phyloP scores from a whole-genome alignment of 2,329 filamentous ascomycete genomes.

The Magnaporthiopsis rhizophila region DNA sequence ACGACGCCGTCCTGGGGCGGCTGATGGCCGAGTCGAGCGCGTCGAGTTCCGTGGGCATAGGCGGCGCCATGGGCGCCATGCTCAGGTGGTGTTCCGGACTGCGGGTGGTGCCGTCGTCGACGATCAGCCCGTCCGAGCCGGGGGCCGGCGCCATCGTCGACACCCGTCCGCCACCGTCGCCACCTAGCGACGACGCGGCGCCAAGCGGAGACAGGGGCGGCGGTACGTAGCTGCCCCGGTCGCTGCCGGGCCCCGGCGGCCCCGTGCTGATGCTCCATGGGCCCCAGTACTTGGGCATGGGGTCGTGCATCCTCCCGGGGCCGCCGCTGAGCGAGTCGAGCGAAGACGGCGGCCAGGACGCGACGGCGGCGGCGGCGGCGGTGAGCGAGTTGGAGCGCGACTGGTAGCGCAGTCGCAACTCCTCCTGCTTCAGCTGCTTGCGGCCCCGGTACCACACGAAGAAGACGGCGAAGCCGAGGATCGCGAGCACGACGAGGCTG shows the following conservation, averaged over 20 bases:
- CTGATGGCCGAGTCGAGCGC: background rate
- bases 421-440: background rate
- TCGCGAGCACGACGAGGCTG: background rate
- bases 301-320: background rate
- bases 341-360: background rate
- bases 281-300: background rate
- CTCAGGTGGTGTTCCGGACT: background rate
- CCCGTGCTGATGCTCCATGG: background rate
- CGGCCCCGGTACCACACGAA: conserved; percentile 1
- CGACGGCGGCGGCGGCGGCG: no score
- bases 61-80: background rate
- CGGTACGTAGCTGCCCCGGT: background rate
- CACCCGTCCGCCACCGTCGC: no score
- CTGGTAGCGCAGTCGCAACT: background rate
- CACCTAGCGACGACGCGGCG: background rate
- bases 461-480: conserved; percentile 2
- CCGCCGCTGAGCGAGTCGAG: background rate
- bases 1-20: background rate
- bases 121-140: background rate
- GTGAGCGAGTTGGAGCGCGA: background rate
- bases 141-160: background rate
- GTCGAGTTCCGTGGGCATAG: background rate
- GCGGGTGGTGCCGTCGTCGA: background rate
- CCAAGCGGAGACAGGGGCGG: background rate
- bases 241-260: background rate